Evolutionary conservation across 371 early-diverging fungal species (phyloP).

Genomic region (Syncephalastrum sp.): DNA sequence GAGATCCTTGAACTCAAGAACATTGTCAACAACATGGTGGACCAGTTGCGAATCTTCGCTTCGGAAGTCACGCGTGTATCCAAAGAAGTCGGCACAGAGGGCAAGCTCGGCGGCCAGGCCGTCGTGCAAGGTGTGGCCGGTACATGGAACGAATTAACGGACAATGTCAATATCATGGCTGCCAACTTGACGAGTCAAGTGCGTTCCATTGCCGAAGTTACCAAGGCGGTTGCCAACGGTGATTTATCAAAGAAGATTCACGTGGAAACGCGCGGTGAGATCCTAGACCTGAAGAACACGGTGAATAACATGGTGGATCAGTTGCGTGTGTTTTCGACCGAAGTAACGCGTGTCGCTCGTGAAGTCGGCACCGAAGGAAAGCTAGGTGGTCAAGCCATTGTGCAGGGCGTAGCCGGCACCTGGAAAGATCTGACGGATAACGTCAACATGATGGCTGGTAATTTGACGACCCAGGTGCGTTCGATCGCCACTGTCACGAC

Average conservation of each 20-base stretch:
- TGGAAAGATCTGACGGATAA: constrained; percentile 42
- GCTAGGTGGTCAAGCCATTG: constrained; percentile 41
- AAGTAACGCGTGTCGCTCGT: constrained; percentile 46
- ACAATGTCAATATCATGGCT: constrained; percentile 60
- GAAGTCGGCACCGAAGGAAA: constrained; percentile 52
- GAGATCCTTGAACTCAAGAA: constrained; percentile 62
- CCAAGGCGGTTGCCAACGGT: constrained; percentile 62
- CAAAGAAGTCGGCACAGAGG: constrained; percentile 60
- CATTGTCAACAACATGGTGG: constrained; percentile 53
- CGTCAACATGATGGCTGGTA: constrained; percentile 40
- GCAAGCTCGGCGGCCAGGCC: constrained; percentile 56
- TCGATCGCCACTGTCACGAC: constrained; percentile 37
- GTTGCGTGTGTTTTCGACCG: constrained; percentile 33
- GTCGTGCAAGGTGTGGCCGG: constrained; percentile 52
- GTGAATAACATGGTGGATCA: constrained; percentile 62
- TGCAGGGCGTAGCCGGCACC: constrained; percentile 41
- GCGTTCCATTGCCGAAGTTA: constrained; percentile 63
- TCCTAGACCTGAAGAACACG: constrained; percentile 59
- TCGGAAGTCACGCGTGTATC: constrained; percentile 62
- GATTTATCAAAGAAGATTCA: constrained; percentile 59
- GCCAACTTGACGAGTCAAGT: constrained; percentile 59
- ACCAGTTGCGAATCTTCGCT: constrained; percentile 47
- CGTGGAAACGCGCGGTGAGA: constrained; percentile 57
- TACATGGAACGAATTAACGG: constrained; percentile 63
- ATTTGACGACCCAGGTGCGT: constrained; percentile 51